These are phyloP conservation scores for Saposhnikovia divaricata DNA, from an alignment of 129 eudicot genomes.

Conservation along the genomic window DNA sequence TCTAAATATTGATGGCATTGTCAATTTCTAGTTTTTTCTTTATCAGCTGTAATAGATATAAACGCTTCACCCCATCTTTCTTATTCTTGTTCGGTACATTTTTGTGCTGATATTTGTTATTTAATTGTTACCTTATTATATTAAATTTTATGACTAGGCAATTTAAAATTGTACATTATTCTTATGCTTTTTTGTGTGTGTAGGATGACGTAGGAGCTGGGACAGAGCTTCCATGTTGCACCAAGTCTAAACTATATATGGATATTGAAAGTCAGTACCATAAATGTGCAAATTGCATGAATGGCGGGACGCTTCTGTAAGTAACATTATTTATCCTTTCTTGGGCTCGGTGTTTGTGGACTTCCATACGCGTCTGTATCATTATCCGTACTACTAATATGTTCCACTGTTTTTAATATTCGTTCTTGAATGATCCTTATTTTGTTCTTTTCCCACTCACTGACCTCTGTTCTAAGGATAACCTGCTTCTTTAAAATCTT, in stretches of 20 bases:
- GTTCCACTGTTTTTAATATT: neutral
- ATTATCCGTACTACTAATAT: neutral
- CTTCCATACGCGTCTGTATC: neutral
- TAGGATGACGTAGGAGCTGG: constrained; percentile 8
- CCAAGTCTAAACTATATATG: constrained; percentile 3
- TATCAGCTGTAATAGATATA: neutral
- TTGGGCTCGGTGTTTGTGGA: neutral
- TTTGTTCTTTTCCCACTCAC: neutral
- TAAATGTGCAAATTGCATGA: constrained; percentile 18
- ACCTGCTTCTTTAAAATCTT: neutral
- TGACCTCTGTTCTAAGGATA: neutral
- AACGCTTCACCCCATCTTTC: neutral
- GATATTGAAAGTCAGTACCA: constrained; percentile 3
- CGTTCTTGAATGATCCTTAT: neutral
- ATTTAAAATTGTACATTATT: neutral
- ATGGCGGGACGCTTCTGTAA: constrained; percentile 26
- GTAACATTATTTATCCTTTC: constrained; percentile 13
- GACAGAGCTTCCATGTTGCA: constrained; percentile 1
- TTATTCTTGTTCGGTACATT: too few species aligned
- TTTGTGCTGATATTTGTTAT: neutral
- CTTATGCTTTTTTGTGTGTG: neutral
- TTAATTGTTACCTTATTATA: neutral
- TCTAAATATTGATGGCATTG: neutral
- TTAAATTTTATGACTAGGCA: neutral
- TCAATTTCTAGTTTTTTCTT: neutral